Conservation (phyloP, 225 moss, liverwort and hornwort genomes). For the Straminergon stramineum region DNA sequence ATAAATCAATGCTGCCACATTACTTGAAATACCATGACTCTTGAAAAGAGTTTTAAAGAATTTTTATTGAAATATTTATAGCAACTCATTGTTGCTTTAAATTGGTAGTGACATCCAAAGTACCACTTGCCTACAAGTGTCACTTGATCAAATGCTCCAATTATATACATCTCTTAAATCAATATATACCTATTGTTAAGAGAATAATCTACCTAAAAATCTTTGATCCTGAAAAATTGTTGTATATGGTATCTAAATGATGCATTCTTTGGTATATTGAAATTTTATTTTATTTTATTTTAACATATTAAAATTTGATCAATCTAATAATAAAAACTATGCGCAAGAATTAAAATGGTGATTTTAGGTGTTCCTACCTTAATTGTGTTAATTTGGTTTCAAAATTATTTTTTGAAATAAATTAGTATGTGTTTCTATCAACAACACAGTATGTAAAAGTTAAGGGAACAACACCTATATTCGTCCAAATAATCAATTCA, state of each 20-base stretch:
- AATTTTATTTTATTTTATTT: neutral
- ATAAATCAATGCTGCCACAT: neutral
- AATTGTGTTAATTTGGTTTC: fast-evolving
- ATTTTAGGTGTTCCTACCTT: neutral
- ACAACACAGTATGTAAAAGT: neutral
- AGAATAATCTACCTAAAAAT: neutral
- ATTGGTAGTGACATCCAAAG: neutral
- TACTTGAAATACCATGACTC: fast-evolving
- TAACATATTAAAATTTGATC: neutral
- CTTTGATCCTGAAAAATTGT: too few relatives aligned
- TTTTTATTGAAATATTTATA: neutral
- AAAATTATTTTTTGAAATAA: neutral
- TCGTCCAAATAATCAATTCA: fast-evolving
- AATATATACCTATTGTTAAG: neutral
- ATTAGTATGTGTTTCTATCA: neutral
- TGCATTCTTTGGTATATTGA: neutral
- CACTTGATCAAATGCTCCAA: fast-evolving
- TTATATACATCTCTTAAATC: neutral
- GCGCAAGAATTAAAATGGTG: fast-evolving
- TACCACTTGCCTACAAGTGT: fast-evolving
- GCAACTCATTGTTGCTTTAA: neutral
- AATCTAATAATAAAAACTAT: neutral
- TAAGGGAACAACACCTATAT: too few relatives aligned
- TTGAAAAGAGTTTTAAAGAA: too few relatives aligned
- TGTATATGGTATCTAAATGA: neutral